Evolutionary conservation across 1,139 yeast genomes (phyloP), one percentile per base, ranked within the genome.

Genomic region (Lodderomyces elongisporus): DNA sequence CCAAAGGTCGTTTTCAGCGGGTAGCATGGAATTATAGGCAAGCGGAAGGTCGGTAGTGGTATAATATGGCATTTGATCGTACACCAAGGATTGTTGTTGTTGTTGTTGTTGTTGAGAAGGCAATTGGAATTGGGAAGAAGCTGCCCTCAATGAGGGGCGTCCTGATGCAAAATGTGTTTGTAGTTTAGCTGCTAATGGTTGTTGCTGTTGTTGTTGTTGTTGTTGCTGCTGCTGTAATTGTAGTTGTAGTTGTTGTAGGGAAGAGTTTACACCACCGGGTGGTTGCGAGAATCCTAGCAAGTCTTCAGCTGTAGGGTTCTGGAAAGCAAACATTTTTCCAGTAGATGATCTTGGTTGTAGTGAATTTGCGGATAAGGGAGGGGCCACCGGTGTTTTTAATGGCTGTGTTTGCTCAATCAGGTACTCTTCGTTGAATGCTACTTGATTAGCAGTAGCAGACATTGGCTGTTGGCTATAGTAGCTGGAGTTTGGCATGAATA

Each of bases 361-460:
- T 15, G 26, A 10, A 7, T 27, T 29, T 14, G 31, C 25, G 13
- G 46, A 27, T 9, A 52, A 27, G 4, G 44, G 34, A 4, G 55
- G 52, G 5, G 51, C 48, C 22, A 55, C 38, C 4, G 60, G 58
- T 2, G 56, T 48, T 33, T 46, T 48, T 21, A 61, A 48, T 1
- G 74, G 72, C 27, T 62, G 63, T 0, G 77, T 62, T 43, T 71
- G 77, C 41, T 71, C 76, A 31, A 71, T 70, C 31, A 70, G 47
- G 28, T 66, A 65, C 38, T 68, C 72, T 30, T 66, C 71, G 34
- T 64, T 67, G 34, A 56, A 53, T 8, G 44, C 70, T 42, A 60
- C 56, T 41, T 52, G 73, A 47, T 49, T 60, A 4, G 52, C 17
- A 12, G 44, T 43, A 31, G 15, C 17, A 17, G 24, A 14, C 9